Evolutionary conservation across 2,329 filamentous ascomycete species (phyloP), one percentile per base, ranked within the genome.

Genomic region (Fusarium sambucinum): DNA sequence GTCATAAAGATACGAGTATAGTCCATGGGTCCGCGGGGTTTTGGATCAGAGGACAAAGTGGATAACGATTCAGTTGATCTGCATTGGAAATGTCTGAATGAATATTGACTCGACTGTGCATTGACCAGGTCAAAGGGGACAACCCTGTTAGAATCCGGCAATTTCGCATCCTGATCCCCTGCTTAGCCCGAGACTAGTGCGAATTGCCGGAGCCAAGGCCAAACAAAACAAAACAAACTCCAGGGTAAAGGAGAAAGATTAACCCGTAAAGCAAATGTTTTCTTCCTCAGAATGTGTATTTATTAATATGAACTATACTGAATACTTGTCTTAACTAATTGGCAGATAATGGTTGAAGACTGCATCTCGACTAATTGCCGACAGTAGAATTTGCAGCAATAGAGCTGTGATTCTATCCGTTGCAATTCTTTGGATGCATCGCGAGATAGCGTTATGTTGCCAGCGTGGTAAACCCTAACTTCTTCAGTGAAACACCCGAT

Each of bases 141-240:
- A n/a, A 8, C 32, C 46, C 21, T 19, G 21, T 27, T 14, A 11
- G 16, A n/a, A 11, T 3, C 6, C 47, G 47, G 47, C 47, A 50
- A 38, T 50, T 45, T 50, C 32, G 47, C 25, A 50, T 21, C 47
- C 47, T 27, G 9, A 25, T 27, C 7, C 47, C 47, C 17, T 50
- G 32, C 33, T 33, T 38, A 38, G 47, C 10, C 9, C 32, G 12
- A 14, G 14, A 12, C 23, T 50, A 27, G 35, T 38, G 32, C 30
- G 16, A 38, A 16, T 19, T 50, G 47, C 47, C 47, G 47, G n/a
- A 30, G 6, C 9, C 1, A 25, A 17, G 14, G 13, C 21, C 5
- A 12, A 6, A 38, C 11, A 38, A 17, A 6, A 38, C 11, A 38
- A 17, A 19, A 13, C n/a, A 38, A 1, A 38, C 6, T 38, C n/a